Evolutionary conservation across 2,329 filamentous ascomycete genomes (phyloP), one percentile per base, ranked within the genome.

Genomic region (Alternaria sp.): DNA sequence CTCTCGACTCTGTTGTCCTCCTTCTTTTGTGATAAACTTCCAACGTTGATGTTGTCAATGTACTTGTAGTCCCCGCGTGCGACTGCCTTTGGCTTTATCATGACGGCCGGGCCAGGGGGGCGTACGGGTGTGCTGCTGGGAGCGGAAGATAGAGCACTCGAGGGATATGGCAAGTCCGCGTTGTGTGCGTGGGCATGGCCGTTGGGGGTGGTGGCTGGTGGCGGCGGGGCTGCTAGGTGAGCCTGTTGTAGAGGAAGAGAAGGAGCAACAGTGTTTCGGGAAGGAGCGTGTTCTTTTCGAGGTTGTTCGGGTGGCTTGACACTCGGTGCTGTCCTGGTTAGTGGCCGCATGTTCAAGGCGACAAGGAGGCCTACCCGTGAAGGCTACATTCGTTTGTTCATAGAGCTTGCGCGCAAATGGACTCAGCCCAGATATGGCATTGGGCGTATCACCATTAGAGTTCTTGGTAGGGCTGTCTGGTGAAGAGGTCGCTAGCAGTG

Each of bases 321-420:
- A 40, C 59, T 65, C 49, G 54, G 55, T 41, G 69, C 72, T 75
- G 57, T 25, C 27, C 51, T 45, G 62, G 56, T 75, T 52, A 74
- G 64, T 18, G 25, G 45, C n/a, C 18, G 18, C 40, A 32, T 10
- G 28, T 16, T 16, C 20, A 48, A 27, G 10, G 40, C 22, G 27
- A 51, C 30, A 46, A 52, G 48, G 18, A 30, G 11, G 64, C 71
- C 41, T 64, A 75, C 74, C 78, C 25, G 75, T 68, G 62, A 77
- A 81, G 12, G 72, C 63, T 14, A 82, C 72, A 20, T 79, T 66
- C 5, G 78, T 79, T 30, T 71, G 72, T 25, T 80, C 81, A 44
- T 87, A 67, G 55, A 88, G 80, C 82, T 86, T 84, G 55, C 79
- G 82, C 20, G 85, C 84, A 70, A 89, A 87, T 1, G 82, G 77